Evolutionary conservation across 2,329 filamentous ascomycete genomes (phyloP).

Genomic region (Xylaria arbuscula): DNA sequence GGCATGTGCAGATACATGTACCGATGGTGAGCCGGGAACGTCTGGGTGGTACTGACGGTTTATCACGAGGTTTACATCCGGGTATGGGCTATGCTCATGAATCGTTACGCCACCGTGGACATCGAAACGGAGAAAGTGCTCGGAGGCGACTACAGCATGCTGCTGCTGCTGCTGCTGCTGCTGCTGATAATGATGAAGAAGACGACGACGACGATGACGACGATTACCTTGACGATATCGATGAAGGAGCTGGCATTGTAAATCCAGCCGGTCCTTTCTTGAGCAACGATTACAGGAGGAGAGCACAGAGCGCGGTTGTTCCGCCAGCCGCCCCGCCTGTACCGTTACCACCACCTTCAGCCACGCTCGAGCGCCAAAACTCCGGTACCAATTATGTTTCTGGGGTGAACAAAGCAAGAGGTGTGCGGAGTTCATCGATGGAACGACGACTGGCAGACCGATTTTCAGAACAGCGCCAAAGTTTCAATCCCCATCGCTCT

Average conservation of each 20-base stretch:
- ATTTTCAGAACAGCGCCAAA: constrained; percentile 58
- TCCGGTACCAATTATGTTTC: constrained; percentile 57
- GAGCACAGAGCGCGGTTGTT: constrained; percentile 52
- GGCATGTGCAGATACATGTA: constrained; percentile 63
- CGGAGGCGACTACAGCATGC: constrained; percentile 51
- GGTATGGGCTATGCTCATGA: constrained; percentile 43
- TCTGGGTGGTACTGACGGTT: constrained; percentile 42
- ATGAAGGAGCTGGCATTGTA: constrained; percentile 58
- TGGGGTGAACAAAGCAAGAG: constrained; percentile 58
- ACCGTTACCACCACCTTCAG: constrained; percentile 43
- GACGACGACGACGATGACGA: constrained; percentile 50
- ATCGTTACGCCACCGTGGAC: constrained; percentile 59
- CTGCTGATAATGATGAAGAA: constrained; percentile 52
- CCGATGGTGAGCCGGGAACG: constrained; percentile 53
- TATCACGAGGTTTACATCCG: constrained; percentile 46
- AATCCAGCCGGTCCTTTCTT: constrained; percentile 68
- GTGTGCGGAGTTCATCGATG: constrained; percentile 56
- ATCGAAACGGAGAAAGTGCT: constrained; percentile 57
- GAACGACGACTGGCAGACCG: constrained; percentile 64
- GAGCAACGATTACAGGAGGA: constrained; percentile 67
- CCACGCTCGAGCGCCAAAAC: constrained; percentile 52
- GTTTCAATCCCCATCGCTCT: constrained; percentile 42
- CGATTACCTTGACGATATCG: constrained; percentile 53
- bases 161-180: constrained; percentile 52
- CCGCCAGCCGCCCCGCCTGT: constrained; percentile 51